These are phyloP conservation scores for Deuterostichococcus epilithicus DNA, from an alignment of 139 green algal species.

Conservation along the genomic window DNA sequence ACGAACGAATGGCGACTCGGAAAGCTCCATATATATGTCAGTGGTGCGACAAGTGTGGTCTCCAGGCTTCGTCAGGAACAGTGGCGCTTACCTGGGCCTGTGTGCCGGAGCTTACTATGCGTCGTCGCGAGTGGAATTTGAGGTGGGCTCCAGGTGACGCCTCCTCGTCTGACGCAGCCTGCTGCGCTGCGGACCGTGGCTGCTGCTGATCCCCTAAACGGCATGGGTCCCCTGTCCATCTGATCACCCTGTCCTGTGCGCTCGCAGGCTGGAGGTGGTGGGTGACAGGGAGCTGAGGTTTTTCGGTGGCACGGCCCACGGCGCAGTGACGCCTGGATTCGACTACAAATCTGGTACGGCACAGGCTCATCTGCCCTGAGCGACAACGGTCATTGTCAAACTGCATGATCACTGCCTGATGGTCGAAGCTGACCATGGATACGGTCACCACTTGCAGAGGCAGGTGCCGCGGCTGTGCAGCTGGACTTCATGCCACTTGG, in stretches of 20 bases:
- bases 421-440: background rate
- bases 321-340: slow-evolving; percentile 48
- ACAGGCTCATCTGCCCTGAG: slow-evolving; percentile 16
- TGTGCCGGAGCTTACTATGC: slow-evolving; percentile 77
- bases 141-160: slow-evolving; percentile 38
- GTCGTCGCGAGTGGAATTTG: slow-evolving; percentile 51
- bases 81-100: slow-evolving; percentile 64
- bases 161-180: background rate
- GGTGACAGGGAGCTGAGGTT: slow-evolving; percentile 61
- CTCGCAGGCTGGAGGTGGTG: slow-evolving; percentile 41
- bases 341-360: slow-evolving; percentile 51
- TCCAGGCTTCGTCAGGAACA: slow-evolving; percentile 46
- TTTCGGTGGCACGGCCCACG: slow-evolving; percentile 49
- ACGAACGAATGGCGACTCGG: background rate
- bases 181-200: background rate
- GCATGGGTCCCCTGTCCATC: background rate
- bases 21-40: background rate
- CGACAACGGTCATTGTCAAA: background rate
- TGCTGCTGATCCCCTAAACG: background rate
- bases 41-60: background rate
- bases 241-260: background rate
- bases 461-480: slow-evolving; percentile 11
- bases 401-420: background rate
- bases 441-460: slow-evolving; percentile 5
- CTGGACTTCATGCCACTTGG: background rate